Percentiles rank a stretch among this genome's conserved stretches.
Conservation (phyloP, 495 filamentous ascomycete genomes). For the Glarea lozoyensis region DNA sequence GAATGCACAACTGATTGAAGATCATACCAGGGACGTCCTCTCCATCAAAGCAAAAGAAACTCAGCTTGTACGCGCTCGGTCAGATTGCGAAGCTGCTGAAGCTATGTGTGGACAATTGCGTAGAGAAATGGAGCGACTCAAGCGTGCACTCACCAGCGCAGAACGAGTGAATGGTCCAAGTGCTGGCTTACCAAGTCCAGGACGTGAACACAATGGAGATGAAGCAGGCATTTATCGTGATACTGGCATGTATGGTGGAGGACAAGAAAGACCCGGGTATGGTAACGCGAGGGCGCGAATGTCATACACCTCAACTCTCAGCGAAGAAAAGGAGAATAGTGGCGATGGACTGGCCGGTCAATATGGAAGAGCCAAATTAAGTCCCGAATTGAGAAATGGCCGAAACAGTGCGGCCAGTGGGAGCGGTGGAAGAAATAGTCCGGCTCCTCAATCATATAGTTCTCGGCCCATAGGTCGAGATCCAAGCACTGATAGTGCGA, state of each 20-base stretch:
- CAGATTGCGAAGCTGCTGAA: constrained; percentile 83
- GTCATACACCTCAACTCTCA: constrained; percentile 65
- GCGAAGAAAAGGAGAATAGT: constrained; percentile 76
- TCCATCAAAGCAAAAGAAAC: constrained; percentile 98
- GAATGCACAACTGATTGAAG: constrained; percentile 94
- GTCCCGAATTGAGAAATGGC: constrained; percentile 33
- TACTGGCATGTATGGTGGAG: constrained; percentile 26
- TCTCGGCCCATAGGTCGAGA: constrained; percentile 18
- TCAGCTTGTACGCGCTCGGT: constrained; percentile 82
- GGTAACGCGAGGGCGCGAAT: constrained; percentile 37
- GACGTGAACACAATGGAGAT: constrained; percentile 30
- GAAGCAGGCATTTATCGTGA: constrained; percentile 49
- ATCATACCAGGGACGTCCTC: constrained; percentile 90
- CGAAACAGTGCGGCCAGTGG: constrained; percentile 25
- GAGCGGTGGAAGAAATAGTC: constrained; percentile 24
- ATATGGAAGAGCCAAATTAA: constrained; percentile 38
- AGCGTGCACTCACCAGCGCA: constrained; percentile 56
- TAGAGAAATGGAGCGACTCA: constrained; percentile 86
- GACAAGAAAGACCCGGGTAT: constrained; percentile 15
- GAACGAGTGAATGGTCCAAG: constrained; percentile 35
- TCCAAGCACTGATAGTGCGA: constrained; percentile 20
- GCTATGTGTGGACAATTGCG: constrained; percentile 71
- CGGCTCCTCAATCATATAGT: constrained; percentile 15
- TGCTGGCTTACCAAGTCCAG: constrained; percentile 31
- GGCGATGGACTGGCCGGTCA: constrained; percentile 29